Evolutionary conservation across 306 rosid genomes (phyloP).

Genomic region (Corylus heterophylla): DNA sequence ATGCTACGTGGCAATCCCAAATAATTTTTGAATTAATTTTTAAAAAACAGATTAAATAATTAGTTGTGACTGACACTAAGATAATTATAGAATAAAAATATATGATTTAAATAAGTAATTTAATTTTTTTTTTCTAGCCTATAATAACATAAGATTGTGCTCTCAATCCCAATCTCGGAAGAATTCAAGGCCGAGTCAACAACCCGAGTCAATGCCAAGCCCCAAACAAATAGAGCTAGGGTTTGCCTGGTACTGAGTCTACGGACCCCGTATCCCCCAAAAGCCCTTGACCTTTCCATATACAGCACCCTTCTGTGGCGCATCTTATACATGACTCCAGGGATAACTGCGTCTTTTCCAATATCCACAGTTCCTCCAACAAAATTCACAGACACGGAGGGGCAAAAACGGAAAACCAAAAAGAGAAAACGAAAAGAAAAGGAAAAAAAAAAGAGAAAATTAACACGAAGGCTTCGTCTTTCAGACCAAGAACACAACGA

Average conservation of each 20-base stretch:
- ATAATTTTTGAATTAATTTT: too few relatives aligned
- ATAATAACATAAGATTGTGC: too few relatives aligned
- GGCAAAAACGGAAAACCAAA: background rate
- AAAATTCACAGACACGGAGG: slow-evolving; percentile 19
- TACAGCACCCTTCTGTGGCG: background rate
- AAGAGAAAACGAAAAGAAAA: background rate
- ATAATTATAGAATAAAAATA: too few relatives aligned
- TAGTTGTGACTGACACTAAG: too few relatives aligned
- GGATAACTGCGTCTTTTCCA: slow-evolving; percentile 11
- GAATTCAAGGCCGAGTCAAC: background rate
- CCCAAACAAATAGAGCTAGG: background rate
- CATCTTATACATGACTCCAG: background rate
- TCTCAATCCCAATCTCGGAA: too few relatives aligned
- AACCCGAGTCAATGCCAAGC: background rate
- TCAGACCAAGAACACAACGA: slow-evolving; percentile 62
- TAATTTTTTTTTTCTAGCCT: too few relatives aligned
- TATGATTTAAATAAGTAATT: too few relatives aligned
- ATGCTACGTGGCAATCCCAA: too few relatives aligned
- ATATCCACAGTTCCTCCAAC: background rate
- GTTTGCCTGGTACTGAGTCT: background rate
- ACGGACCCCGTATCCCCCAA: too few relatives aligned
- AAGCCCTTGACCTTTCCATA: background rate
- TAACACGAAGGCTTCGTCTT: slow-evolving; percentile 42
- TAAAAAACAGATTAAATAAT: too few relatives aligned
- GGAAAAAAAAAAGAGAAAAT: background rate